Conservation (phyloP, 345 rosid species). For the Boechera stricta region DNA sequence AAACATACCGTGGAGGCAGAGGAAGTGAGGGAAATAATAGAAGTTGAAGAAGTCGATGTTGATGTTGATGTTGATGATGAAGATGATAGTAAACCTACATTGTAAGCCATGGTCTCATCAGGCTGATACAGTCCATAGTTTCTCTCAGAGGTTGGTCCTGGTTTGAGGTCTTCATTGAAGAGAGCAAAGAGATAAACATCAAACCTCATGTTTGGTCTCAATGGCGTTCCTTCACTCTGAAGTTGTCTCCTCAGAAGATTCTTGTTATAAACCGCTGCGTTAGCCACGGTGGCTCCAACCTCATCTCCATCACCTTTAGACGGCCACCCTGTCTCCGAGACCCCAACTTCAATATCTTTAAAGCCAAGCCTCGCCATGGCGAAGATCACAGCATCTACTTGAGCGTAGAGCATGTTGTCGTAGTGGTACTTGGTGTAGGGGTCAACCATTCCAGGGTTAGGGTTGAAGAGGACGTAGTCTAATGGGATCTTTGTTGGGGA, state of each 20-base stretch:
- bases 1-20: slow-evolving; percentile 72
- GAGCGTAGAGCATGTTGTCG: slow-evolving; percentile 96
- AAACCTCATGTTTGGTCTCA: slow-evolving; percentile 64
- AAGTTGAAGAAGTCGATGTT: slow-evolving; percentile 50
- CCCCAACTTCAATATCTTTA: slow-evolving; percentile 69
- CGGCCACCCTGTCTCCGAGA: slow-evolving; percentile 98
- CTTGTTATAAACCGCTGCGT: slow-evolving; percentile 77
- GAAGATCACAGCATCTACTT: slow-evolving; percentile 77
- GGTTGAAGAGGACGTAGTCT: slow-evolving; percentile 84
- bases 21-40: slow-evolving; percentile 69
- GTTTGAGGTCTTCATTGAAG: slow-evolving; percentile 90
- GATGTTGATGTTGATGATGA: slow-evolving; percentile 52
- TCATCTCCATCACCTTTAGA: slow-evolving; percentile 83
- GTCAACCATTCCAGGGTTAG: slow-evolving; percentile 85
- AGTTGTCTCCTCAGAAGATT: slow-evolving; percentile 75
- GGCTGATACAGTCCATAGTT: slow-evolving; percentile 92
- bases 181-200: slow-evolving; percentile 88
- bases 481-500: slow-evolving; percentile 61
- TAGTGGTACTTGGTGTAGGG: slow-evolving; percentile 74
- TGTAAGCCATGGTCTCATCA: slow-evolving; percentile 85
- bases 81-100: slow-evolving; percentile 57
- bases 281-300: slow-evolving; percentile 66
- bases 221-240: slow-evolving; percentile 81
- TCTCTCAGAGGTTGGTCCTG: slow-evolving; percentile 91
- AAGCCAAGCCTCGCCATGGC: slow-evolving; percentile 80